Percentiles rank a stretch among this genome's conserved stretches.
Evolutionary conservation across 202 grass and related monocot species (phyloP).

Genomic region (Elaeis oleifera): DNA sequence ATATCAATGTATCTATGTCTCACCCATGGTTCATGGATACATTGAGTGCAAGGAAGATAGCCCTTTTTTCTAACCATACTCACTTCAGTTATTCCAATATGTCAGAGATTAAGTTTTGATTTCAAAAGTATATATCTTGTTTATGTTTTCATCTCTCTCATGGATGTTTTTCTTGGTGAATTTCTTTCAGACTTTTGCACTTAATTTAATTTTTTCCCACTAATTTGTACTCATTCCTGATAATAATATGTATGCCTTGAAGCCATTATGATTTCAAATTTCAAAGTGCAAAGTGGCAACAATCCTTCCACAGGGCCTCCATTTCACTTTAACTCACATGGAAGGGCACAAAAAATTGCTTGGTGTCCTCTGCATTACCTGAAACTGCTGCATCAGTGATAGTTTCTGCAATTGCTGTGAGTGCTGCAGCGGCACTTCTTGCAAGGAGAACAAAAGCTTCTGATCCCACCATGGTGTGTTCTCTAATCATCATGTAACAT

Average conservation of each 20-base stretch:
- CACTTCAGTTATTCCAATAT: too few relatives aligned
- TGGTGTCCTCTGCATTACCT: constrained; percentile 12
- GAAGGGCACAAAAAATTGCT: not conserved
- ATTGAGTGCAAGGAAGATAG: too few relatives aligned
- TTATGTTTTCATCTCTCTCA: too few relatives aligned
- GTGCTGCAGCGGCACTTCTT: constrained; percentile 15
- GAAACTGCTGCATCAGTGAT: constrained; percentile 17
- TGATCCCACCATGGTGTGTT: constrained; percentile 2
- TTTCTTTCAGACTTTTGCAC: too few relatives aligned
- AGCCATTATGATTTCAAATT: constrained; percentile 1
- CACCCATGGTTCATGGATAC: too few relatives aligned
- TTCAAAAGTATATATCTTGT: too few relatives aligned
- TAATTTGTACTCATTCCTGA: not conserved
- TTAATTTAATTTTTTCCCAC: too few relatives aligned
- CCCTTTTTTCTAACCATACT: too few relatives aligned
- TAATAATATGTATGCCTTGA: not conserved
- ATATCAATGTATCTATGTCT: too few relatives aligned
- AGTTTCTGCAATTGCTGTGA: constrained; percentile 12
- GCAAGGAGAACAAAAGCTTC: constrained; percentile 14
- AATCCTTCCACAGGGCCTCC: not conserved
- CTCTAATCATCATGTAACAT: not conserved
- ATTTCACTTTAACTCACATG: not conserved
- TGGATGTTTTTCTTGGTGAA: too few relatives aligned
- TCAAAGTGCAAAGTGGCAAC: constrained; percentile 3
- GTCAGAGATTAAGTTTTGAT: too few relatives aligned